Conservation (phyloP, 192 early-diverging fungal genomes). For the Coemansia javaensis region DNA sequence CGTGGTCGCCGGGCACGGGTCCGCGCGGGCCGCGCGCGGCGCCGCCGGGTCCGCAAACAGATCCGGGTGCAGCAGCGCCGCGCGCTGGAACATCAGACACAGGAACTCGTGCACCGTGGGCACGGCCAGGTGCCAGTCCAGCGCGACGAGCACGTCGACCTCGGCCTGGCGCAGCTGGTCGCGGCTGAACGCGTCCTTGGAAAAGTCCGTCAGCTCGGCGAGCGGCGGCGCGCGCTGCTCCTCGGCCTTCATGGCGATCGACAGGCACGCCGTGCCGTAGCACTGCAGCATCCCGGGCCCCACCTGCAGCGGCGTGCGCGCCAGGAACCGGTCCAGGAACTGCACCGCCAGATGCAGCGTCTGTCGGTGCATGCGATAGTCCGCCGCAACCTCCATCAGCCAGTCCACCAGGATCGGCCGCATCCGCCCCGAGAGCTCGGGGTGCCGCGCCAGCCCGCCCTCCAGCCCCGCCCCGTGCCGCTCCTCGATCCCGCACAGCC, state of each 20-base stretch:
- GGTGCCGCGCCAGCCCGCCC: constrained; percentile 32
- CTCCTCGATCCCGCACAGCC: constrained; percentile 23
- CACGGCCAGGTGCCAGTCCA: constrained; percentile 44
- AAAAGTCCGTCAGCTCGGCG: constrained; percentile 41
- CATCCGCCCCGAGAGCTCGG: constrained; percentile 46
- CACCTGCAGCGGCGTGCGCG: constrained; percentile 17
- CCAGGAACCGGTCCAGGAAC: constrained; percentile 46
- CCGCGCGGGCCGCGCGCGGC: background rate
- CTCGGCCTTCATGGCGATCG: constrained; percentile 52
- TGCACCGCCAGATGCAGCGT: constrained; percentile 49
- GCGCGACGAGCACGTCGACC: constrained; percentile 37
- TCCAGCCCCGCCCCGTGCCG: constrained; percentile 19
- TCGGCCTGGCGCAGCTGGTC: constrained; percentile 46
- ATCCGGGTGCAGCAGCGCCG: constrained; percentile 23
- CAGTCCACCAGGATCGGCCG: constrained; percentile 55
- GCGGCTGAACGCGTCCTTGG: constrained; percentile 44
- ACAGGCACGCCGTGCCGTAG: constrained; percentile 49
- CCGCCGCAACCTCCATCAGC: constrained; percentile 52
- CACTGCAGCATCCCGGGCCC: constrained; percentile 48
- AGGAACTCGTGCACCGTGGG: constrained; percentile 47
- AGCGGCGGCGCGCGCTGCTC: constrained; percentile 47
- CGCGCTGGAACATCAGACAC: constrained; percentile 40
- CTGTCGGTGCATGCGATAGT: constrained; percentile 49
- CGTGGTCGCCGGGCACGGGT: constrained; percentile 14
- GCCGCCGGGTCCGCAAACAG: constrained; percentile 20